phyloP scores from a whole-genome alignment of 345 rosid species.

The Clarkia xantiana region DNA sequence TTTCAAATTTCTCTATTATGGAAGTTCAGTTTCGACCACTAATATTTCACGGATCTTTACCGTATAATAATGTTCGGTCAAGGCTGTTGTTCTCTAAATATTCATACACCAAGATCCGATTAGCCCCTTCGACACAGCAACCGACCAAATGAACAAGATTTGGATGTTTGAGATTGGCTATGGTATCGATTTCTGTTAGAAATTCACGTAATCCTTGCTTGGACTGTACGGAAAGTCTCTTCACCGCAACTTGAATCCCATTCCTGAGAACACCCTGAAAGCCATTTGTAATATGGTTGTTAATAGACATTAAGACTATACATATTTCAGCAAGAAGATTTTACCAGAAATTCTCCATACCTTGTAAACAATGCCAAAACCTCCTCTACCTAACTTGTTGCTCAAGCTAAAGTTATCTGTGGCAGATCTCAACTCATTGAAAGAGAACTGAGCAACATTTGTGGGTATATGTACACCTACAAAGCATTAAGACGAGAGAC shows the following conservation, averaged over 20 bases:
- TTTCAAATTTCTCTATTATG: neutral
- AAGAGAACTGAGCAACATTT: constrained; percentile 26
- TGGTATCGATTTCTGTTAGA: constrained; percentile 55
- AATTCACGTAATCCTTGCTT: constrained; percentile 74
- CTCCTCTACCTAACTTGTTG: constrained; percentile 44
- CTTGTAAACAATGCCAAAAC: constrained; percentile 54
- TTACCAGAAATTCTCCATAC: constrained; percentile 11
- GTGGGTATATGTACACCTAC: constrained; percentile 20
- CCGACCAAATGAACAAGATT: constrained; percentile 84
- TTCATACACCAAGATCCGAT: constrained; percentile 75
- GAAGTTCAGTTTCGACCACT: neutral
- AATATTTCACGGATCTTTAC: constrained; percentile 19
- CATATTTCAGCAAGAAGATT: neutral
- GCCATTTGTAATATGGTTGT: constrained; percentile 6
- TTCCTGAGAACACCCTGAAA: constrained; percentile 44
- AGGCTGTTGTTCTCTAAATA: constrained; percentile 76
- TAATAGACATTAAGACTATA: neutral
- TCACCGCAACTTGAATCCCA: constrained; percentile 60
- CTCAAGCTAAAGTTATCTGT: constrained; percentile 29
- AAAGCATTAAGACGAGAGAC: neutral
- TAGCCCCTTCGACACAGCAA: constrained; percentile 51
- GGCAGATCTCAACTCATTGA: constrained; percentile 24
- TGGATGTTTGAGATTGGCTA: constrained; percentile 61
- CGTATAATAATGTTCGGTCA: constrained; percentile 34
- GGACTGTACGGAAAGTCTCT: constrained; percentile 57